phyloP scores from a whole-genome alignment of 805 yeast genomes.

The Saturnispora silvae region DNA sequence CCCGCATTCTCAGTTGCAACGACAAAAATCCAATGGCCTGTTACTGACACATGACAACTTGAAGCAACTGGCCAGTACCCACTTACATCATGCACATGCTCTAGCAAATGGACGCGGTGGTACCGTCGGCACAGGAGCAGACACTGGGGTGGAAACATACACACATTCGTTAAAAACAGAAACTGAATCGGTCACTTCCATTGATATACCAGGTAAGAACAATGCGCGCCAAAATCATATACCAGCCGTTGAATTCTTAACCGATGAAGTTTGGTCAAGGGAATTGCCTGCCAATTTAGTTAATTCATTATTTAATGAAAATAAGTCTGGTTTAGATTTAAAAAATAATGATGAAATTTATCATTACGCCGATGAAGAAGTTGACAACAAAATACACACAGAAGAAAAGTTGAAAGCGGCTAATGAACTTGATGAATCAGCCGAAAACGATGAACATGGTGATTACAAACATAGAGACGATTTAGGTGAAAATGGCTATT shows the following conservation, averaged over 20 bases:
- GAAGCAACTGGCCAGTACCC: constrained; percentile 3
- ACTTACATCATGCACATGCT: background rate
- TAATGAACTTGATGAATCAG: too few species aligned
- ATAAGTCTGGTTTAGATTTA: background rate
- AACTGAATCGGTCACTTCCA: constrained; percentile 18
- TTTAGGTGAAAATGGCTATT: too few species aligned
- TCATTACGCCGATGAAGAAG: constrained; percentile 11
- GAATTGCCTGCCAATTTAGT: constrained; percentile 23
- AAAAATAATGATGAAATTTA: background rate
- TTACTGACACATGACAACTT: constrained; percentile 12
- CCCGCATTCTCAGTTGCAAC: background rate
- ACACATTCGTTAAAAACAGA: too few species aligned
- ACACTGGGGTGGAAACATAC: too few species aligned
- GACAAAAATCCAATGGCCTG: background rate
- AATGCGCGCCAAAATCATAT: background rate
- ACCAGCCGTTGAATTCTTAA: too few species aligned
- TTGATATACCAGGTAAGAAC: constrained; percentile 21
- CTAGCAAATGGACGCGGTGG: background rate
- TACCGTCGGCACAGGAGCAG: too few species aligned
- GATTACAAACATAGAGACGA: too few species aligned
- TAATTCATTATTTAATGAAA: constrained; percentile 14
- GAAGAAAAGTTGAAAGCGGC: too few species aligned
- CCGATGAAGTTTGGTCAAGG: constrained; percentile 19
- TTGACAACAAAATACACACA: constrained; percentile 19
- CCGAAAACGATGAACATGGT: too few species aligned